Evolutionary conservation across 208 protist species (phyloP).

Genomic region (Balamuthia mandrillaris): DNA sequence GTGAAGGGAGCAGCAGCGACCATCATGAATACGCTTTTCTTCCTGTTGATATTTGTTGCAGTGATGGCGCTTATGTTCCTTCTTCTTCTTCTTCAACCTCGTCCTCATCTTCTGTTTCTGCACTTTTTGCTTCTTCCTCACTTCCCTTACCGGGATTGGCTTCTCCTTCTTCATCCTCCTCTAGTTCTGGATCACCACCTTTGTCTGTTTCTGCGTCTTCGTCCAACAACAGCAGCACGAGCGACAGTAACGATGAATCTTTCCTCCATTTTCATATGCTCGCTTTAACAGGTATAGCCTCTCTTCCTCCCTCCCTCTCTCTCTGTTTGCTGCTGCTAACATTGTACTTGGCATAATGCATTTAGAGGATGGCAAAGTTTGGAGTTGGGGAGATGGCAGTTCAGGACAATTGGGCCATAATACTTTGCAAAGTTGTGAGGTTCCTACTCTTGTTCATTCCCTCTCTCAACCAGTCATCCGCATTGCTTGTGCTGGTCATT

Average conservation of each 20-base stretch:
- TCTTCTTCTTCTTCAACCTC: not conserved
- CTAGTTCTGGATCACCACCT: too few relatives aligned
- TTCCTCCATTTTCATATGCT: not conserved
- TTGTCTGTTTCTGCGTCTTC: too few relatives aligned
- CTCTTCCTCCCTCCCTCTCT: not conserved
- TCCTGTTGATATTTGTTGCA: too few relatives aligned
- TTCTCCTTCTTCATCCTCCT: too few relatives aligned
- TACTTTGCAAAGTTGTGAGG: not conserved
- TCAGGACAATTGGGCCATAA: not conserved
- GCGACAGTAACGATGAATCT: too few relatives aligned
- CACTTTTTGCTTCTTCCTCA: too few relatives aligned
- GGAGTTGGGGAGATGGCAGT: not conserved
- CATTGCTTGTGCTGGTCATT: not conserved
- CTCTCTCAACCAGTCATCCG: not conserved
- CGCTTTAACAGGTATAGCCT: not conserved
- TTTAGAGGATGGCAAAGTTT: constrained; percentile 1
- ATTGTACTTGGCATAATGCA: too few relatives aligned
- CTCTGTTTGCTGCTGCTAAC: not conserved
- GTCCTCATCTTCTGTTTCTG: not conserved
- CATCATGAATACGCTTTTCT: too few relatives aligned
- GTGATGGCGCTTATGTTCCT: too few relatives aligned
- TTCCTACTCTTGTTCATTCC: not conserved
- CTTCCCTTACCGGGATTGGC: too few relatives aligned
- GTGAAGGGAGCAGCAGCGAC: too few relatives aligned
- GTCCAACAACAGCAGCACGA: too few relatives aligned